A percentile compares a stretch with the other conserved stretches of the same genome.
phyloP scores from a whole-genome alignment of 805 yeast genomes.

The Barnettozyma botsteinii region DNA sequence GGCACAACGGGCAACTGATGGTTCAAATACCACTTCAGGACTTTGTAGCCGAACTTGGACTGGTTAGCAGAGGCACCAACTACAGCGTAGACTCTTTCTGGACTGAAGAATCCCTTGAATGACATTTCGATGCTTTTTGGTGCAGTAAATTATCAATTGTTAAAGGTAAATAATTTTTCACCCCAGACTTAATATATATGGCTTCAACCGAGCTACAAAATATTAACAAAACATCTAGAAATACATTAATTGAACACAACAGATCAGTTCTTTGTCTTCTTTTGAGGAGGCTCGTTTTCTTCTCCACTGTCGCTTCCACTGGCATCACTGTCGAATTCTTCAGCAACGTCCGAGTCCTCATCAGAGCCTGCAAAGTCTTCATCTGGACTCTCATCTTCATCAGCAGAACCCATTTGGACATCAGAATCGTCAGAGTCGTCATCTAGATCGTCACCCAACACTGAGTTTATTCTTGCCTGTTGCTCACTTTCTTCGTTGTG shows the following conservation, averaged over 20 bases:
- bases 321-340: slow-evolving; percentile 25
- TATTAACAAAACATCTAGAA: neutral
- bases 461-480: slow-evolving; percentile 72
- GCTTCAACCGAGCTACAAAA: neutral
- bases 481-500: slow-evolving; percentile 89
- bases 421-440: slow-evolving; percentile 40
- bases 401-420: slow-evolving; percentile 67
- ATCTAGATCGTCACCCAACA: slow-evolving; percentile 54
- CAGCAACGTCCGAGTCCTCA: slow-evolving; percentile 45
- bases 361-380: slow-evolving; percentile 75
- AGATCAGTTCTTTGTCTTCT: slow-evolving; percentile 29
- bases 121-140: slow-evolving; percentile 5
- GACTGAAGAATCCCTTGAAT: slow-evolving; percentile 45
- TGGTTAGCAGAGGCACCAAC: slow-evolving; percentile 68
- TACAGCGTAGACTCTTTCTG: slow-evolving; percentile 51
- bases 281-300: slow-evolving; percentile 30
- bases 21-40: slow-evolving; percentile 58
- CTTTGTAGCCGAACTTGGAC: slow-evolving; percentile 63
- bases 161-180: neutral
- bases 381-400: slow-evolving; percentile 74
- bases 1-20: slow-evolving; percentile 58
- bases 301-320: slow-evolving; percentile 17
- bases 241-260: neutral
- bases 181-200: no score
- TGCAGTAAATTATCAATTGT: neutral